phyloP scores from a whole-genome alignment of 257 asterid genomes.

The Nicotiana benthamiana region DNA sequence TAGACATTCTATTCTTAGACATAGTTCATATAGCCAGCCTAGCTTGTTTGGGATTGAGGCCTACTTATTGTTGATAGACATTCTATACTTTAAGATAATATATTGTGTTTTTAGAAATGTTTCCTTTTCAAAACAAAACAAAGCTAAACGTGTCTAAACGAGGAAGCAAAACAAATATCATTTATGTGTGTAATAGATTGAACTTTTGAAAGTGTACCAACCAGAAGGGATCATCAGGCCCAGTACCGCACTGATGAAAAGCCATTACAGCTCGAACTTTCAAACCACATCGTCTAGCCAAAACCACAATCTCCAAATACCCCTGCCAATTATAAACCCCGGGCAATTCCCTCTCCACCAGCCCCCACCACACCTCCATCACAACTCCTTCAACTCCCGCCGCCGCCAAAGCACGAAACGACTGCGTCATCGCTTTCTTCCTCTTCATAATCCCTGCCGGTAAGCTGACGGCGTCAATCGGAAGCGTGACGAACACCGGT shows the following conservation, averaged over 20 bases:
- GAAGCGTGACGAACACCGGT: conserved; percentile 65
- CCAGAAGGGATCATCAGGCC: conserved; percentile 57
- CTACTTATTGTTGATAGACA: not conserved
- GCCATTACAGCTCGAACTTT: conserved; percentile 77
- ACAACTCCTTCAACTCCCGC: conserved; percentile 87
- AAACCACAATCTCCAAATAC: conserved; percentile 53
- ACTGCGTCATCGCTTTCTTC: conserved; percentile 50
- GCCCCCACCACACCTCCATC: conserved; percentile 95
- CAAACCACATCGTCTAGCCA: conserved; percentile 57
- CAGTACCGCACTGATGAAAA: conserved; percentile 70
- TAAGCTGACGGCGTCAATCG: conserved; percentile 41
- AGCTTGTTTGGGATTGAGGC: not conserved
- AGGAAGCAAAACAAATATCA: not conserved
- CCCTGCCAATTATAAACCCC: conserved; percentile 57
- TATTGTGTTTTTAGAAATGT: not conserved
- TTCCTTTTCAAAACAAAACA: not conserved
- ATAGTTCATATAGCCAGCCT: too few species aligned
- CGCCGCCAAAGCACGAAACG: conserved; percentile 59
- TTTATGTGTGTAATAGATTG: not conserved
- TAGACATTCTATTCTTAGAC: not conserved
- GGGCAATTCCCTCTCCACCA: conserved; percentile 67
- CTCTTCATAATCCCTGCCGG: conserved; percentile 44
- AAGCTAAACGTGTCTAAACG: not conserved
- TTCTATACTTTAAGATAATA: not conserved
- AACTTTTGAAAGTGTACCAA: conserved; percentile 29